Base-by-base conservation (phyloP, 371 early-diverging fungal genomes). In the Saksenaea oblongispora region DNA sequence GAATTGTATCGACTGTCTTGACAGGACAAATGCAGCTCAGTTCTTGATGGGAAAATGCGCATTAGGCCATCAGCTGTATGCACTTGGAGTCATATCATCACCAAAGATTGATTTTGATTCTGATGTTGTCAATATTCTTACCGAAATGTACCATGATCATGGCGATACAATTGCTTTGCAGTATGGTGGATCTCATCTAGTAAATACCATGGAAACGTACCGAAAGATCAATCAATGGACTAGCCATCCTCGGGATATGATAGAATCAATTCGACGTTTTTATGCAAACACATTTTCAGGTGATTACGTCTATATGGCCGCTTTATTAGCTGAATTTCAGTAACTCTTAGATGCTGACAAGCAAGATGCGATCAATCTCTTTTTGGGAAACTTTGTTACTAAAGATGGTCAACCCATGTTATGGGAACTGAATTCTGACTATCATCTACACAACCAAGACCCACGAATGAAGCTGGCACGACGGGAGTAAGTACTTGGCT, bases 1-100 rank as follows among this genome's bases (percentile, higher is more conserved):
- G 15, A 99, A 99, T 73, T 99, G 99, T 66, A 97, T 99, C 59
- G 99, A 99, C 72, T 99, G 99, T 62, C 75, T 98, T 26, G 99
- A 99, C 72, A 86, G 99, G 60, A 99, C 99, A 0, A 99, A 99
- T 69, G 96, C 99, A 0, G 97, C 98, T 0, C 99, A 99, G 70
- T 96, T 94, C 67, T 84, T 98, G 22, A 93, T 99, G 76, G 98
- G 97, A 17, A 96, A 96, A 74, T 90, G 93, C 54, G 97, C 95
- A 3, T 78, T 98, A 1, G 96, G 92, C 0, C 91, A 96, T 68
- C 99, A 95, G 79, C 76, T 98, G 1, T 90, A 93, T 68, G 95
- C 94, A 5, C 76, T 98, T 2, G 98, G 97, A 0, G 84, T 94
- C 27, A 85, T 96, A 37, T 70, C 83, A 14, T 82, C 89, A 14